Evolutionary conservation across 2,329 filamentous ascomycete genomes (phyloP), one percentile per base, ranked within the genome.

Genomic region (Pseudocercospora cruenta): DNA sequence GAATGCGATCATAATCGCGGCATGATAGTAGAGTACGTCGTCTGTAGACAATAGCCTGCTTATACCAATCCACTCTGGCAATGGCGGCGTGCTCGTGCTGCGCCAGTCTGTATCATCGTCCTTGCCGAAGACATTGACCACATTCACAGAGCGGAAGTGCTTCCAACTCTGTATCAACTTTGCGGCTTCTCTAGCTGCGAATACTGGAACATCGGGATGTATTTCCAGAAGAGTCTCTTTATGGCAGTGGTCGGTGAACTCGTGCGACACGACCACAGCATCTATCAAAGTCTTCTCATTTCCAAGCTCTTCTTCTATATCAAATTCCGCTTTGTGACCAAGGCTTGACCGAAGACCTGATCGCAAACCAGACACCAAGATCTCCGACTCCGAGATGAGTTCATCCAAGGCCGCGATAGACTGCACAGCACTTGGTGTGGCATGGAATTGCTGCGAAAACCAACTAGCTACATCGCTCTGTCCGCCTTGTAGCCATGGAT

Each of bases 221-320:
- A 90, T 76, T 70, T 89, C 83, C 51, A 84, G 74, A 26, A 91
- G 78, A 14, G 88, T 91, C 2, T 84, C 81, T 66, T 84, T 81
- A 72, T 91, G 88, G 75, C 87, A 90, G 73, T 90, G 89, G 72
- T 91, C 88, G 0, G 88, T 90, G 70, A 90, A 91, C 74, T 90
- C 88, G 73, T 91, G 88, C 16, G 83, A 86, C 33, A 90, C 81
- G 28, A 82, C 81, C 2, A 90, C 86, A 1, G 79, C 84, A 73
- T 91, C 88, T 31, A 90, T 83, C 53, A 81, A 80, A 12, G 78
- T 79, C 28, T 67, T 65, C 14, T 64, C 51, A 68, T 61, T 24
- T 53, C 63, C 60, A 58, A 67, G 55, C 28, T 64, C 45, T 45
- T 68, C 63, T 45, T 64, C 53, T 26, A 63, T 36, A 9, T 62